phyloP scores from a whole-genome alignment of 805 yeast species.

The Ogataea philodendri region DNA sequence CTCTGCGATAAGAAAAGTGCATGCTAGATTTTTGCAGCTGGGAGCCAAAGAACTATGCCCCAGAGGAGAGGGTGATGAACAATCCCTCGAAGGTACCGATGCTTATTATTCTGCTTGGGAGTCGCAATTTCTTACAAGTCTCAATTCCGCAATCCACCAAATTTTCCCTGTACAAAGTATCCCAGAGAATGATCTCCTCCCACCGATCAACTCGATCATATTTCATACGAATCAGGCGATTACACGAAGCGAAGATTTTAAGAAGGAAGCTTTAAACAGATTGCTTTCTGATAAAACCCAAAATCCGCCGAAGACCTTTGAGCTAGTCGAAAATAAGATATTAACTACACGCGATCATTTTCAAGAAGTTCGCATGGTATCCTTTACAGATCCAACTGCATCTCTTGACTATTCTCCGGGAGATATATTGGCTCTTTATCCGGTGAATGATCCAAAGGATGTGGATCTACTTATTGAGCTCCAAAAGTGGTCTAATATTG shows the following conservation, averaged over 20 bases:
- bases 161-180: slow-evolving; percentile 32
- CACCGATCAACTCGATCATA: too few species aligned
- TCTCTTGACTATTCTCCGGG: slow-evolving; percentile 60
- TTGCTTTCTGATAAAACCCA: neutral
- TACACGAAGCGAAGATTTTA: too few species aligned
- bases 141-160: slow-evolving; percentile 38
- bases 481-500: slow-evolving; percentile 73
- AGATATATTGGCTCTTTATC: slow-evolving; percentile 75
- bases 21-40: slow-evolving; percentile 71
- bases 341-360: slow-evolving; percentile 73
- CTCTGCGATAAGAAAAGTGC: slow-evolving; percentile 82
- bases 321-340: slow-evolving; percentile 53
- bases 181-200: slow-evolving; percentile 36
- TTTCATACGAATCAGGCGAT: too few species aligned
- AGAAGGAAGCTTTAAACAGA: slow-evolving; percentile 34
- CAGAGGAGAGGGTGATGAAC: slow-evolving; percentile 89
- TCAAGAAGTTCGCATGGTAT: slow-evolving; percentile 80
- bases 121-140: slow-evolving; percentile 39
- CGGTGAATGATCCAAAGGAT: slow-evolving; percentile 60
- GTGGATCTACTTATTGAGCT: slow-evolving; percentile 64
- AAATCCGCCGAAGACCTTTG: slow-evolving; percentile 5
- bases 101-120: slow-evolving; percentile 78
- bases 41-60: slow-evolving; percentile 74
- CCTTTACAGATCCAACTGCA: slow-evolving; percentile 35
- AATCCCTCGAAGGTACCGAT: slow-evolving; percentile 72